Base-by-base conservation (phyloP, 371 early-diverging fungal genomes). In the Parasitella parasitica region DNA sequence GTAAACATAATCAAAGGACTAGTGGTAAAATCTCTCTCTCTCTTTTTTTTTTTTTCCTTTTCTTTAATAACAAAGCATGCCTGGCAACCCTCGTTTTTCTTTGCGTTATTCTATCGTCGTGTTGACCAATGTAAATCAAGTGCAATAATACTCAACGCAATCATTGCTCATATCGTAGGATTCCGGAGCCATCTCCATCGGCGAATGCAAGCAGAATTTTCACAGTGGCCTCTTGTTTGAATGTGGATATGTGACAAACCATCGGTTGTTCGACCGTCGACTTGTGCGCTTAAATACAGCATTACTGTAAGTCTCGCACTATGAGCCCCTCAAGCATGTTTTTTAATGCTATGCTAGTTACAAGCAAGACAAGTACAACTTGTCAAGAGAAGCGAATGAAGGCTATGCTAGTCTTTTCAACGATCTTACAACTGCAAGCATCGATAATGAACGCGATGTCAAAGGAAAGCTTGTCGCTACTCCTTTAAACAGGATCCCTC, bases 301-400 rank as follows among this genome's bases (percentile, higher is more conserved):
- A 11, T 76, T 85, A 60, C 66, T 86, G 77, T 85, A 80, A 76
- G 85, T 73, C 18, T n/a, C n/a, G n/a, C 3, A 11, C 18, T 18
- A 12, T 20, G 6, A 8, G 2, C 9, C 18, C 6, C 6, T 24
- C 6, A 39, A 27, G 18, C 20, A 41, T 15, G 32, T n/a, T 36
- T 26, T 26, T 16, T 49, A 20, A 12, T 12, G 6, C 7, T 11
- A 35, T 43, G 38, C 3, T 16, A 85, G 86, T 35, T 95, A 94
- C 70, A 92, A 91, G 68, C 97, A 96, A 64, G 86, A 89, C 67
- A 95, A 95, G 72, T 96, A 86, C 81, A 97, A 97, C 52, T 72
- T 97, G 27, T 60, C 90, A 27, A 83, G 93, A 59, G 97, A 97
- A 73, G 93, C 92, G 67, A 85, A 83, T 34, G 94, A 93, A 61